Evolutionary conservation across 2,329 filamentous ascomycete species (phyloP), one percentile per base, ranked within the genome.

Genomic region (Xylariomycetidae sp.): DNA sequence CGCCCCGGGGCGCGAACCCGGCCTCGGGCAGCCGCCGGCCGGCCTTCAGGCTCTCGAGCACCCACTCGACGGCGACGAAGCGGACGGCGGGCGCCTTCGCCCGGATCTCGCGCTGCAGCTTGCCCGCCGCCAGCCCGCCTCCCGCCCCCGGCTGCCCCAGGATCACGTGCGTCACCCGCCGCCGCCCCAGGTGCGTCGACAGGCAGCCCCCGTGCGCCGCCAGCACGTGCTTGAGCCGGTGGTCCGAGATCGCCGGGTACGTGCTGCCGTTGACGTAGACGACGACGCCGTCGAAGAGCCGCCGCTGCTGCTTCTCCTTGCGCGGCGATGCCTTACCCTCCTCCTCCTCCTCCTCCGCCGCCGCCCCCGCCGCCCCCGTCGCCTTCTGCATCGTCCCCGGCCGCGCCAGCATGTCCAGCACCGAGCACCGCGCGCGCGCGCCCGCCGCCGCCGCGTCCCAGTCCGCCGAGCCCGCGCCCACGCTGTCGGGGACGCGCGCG

Each of bases 181-280:
- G 73, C 27, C 86, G 74, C 8, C 76, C 82, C 8, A 94, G 74
- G 38, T 78, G 70, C 22, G 87, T 72, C 4, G 85, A 81, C 46
- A 86, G 68, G 25, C 63, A 67, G 1, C 78, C 90, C 14, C 89
- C 90, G 52, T 94, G 77, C 36, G 78, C 69, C 5, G 72, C 76
- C 23, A 95, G 71, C 12, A 93, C 59, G 35, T 80, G 79, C 65
- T 92, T 93, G 37, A 95, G 72, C 54, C 76, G 83, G 63, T 94
- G 85, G 58, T 95, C 89, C 10, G 85, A 93, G 41, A 95, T 74
- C 16, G 77, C 59, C 1, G 89, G 88, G 39, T 79, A 73, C 2
- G 87, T 94, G 46, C 84, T 89, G 40, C 88, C 88, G 59, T 95
- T 95, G 59, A 95, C 74, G 61, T 90, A 92, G 48, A 95, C 73